These are phyloP conservation scores for Penicillium alfredii DNA, from an alignment of 495 filamentous ascomycete species.

Conservation along the genomic window DNA sequence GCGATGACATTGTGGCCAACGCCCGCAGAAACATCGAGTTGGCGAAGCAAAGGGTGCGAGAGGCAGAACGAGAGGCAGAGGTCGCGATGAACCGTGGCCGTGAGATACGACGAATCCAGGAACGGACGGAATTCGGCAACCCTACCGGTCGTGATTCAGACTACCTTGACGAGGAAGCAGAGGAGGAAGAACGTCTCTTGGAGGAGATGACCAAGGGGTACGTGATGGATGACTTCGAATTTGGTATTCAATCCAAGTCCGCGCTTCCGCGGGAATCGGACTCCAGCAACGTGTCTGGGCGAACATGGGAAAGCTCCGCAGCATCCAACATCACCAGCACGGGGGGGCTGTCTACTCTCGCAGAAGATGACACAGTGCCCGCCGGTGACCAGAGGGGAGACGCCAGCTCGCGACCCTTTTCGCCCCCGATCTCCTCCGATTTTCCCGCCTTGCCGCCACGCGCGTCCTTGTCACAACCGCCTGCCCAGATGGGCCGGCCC, in stretches of 20 bases:
- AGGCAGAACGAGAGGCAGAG: conserved; percentile 72
- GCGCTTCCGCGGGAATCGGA: conserved; percentile 81
- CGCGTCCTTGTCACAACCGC: conserved; percentile 27
- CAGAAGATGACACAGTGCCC: conserved; percentile 51
- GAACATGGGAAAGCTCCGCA: conserved; percentile 83
- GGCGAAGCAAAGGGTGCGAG: conserved; percentile 70
- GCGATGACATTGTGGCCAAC: conserved; percentile 46
- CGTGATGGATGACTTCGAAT: conserved; percentile 80
- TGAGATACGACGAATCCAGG: conserved; percentile 35
- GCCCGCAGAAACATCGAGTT: conserved; percentile 66
- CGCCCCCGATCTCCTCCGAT: conserved; percentile 20
- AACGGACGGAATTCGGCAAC: conserved; percentile 26
- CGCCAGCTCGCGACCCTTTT: conserved; percentile 23
- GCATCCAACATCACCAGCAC: conserved; percentile 70
- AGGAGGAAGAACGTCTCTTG: conserved; percentile 84
- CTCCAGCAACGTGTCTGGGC: conserved; percentile 76
- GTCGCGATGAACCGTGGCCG: conserved; percentile 47
- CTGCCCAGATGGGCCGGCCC: conserved; percentile 31
- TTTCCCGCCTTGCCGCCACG: conserved; percentile 16
- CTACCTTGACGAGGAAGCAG: conserved; percentile 68
- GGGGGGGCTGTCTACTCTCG: conserved; percentile 68
- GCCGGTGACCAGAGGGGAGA: conserved; percentile 23
- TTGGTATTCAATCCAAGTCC: conserved; percentile 66
- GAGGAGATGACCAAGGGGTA: conserved; percentile 91
- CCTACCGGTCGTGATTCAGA: conserved; percentile 34